Percentiles rank a stretch among this genome's conserved stretches.
phyloP scores from a whole-genome alignment of 2,329 filamentous ascomycete genomes.

The Talaromyces sp. region DNA sequence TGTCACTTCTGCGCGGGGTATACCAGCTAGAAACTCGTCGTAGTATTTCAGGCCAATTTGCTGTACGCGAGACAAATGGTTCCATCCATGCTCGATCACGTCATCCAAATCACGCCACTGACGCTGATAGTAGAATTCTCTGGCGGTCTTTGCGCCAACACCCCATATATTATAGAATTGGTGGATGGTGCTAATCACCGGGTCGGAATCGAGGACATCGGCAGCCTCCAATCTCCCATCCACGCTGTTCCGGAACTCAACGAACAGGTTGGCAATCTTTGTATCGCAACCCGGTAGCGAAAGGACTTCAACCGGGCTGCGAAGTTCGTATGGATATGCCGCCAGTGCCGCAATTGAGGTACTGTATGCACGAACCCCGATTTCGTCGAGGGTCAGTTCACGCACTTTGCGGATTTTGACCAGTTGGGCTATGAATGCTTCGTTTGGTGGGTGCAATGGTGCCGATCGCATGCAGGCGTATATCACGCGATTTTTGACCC shows the following conservation, averaged over 20 bases:
- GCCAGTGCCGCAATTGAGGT: constrained; percentile 78
- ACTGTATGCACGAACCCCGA: constrained; percentile 81
- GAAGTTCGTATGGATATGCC: constrained; percentile 67
- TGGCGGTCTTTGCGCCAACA: constrained; percentile 76
- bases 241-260: constrained; percentile 62
- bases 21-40: constrained; percentile 71
- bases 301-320: constrained; percentile 42
- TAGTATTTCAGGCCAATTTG: constrained; percentile 95
- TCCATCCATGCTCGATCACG: constrained; percentile 78
- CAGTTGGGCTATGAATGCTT: constrained; percentile 68
- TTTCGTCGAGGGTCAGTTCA: constrained; percentile 67
- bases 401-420: constrained; percentile 70
- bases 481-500: constrained; percentile 58
- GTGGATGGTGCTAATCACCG: constrained; percentile 60
- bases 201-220: constrained; percentile 60
- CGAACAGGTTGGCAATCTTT: constrained; percentile 74
- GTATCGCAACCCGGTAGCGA: constrained; percentile 72
- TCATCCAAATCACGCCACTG: constrained; percentile 84
- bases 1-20: constrained; percentile 71
- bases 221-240: constrained; percentile 62
- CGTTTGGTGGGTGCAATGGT: constrained; percentile 66
- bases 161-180: constrained; percentile 86
- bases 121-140: constrained; percentile 71
- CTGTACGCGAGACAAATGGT: constrained; percentile 68
- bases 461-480: constrained; percentile 83